Conservation (phyloP, 2,329 filamentous ascomycete genomes). For the Chalaropsis thielavioides region DNA sequence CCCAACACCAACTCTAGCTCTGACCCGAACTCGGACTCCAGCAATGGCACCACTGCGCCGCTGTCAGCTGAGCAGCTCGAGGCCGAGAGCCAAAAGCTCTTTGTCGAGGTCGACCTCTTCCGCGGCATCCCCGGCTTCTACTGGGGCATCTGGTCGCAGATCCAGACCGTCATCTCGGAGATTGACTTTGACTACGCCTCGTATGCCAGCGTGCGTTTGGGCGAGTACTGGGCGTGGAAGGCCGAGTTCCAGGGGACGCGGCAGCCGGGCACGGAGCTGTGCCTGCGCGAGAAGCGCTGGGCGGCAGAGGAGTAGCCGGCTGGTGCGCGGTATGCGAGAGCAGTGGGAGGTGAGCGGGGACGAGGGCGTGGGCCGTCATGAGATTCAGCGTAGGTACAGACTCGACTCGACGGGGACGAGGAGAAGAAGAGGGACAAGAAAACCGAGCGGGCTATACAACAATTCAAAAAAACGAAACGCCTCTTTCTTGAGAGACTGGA, state of each 20-base stretch:
- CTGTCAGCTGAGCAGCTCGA: conserved; percentile 32
- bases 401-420: neutral
- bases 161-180: conserved; percentile 83
- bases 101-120: conserved; percentile 71
- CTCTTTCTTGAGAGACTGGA: neutral
- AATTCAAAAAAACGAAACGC: neutral
- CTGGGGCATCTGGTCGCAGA: conserved; percentile 91
- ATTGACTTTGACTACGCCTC: conserved; percentile 95
- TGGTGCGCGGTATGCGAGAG: neutral
- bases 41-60: conserved; percentile 19
- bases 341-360: neutral
- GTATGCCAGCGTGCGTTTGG: conserved; percentile 73
- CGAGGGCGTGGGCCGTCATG: neutral
- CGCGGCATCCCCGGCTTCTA: conserved; percentile 79
- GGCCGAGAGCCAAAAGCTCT: conserved; percentile 52
- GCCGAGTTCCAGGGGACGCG: conserved; percentile 54
- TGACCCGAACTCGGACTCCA: neutral
- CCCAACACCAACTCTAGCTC: neutral
- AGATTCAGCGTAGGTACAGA: neutral
- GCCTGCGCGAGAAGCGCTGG: conserved; percentile 71
- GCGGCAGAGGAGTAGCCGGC: conserved; percentile 32
- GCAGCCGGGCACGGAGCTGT: conserved; percentile 41
- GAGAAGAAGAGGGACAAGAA: neutral
- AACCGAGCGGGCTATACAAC: neutral
- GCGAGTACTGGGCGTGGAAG: conserved; percentile 91